Evolutionary conservation across 352 stramenopile species (phyloP).

Genomic region (Pythium inflatum): DNA sequence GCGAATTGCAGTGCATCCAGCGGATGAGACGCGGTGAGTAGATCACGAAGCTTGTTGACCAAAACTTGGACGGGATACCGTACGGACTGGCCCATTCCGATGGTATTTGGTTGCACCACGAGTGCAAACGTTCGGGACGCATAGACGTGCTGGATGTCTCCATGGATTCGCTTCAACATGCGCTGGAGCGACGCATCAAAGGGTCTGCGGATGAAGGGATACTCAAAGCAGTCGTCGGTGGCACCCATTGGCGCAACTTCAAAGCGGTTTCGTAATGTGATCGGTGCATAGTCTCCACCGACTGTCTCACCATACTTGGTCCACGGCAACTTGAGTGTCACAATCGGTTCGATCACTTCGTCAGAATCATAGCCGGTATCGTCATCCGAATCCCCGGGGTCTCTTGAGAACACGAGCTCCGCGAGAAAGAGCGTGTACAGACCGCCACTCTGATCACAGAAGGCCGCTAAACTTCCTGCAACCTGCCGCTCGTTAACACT

Average conservation of each 20-base stretch:
- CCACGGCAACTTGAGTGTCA: neutral
- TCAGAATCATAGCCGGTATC: neutral
- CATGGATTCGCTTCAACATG: too few relatives aligned
- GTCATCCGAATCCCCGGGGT: neutral
- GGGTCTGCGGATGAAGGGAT: neutral
- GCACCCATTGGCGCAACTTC: too few relatives aligned
- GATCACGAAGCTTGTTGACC: too few relatives aligned
- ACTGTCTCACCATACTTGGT: neutral
- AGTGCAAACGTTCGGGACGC: too few relatives aligned
- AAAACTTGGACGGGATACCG: too few relatives aligned
- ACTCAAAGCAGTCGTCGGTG: neutral
- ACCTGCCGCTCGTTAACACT: neutral
- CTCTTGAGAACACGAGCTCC: neutral
- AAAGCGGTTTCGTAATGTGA: neutral
- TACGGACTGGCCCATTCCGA: too few relatives aligned
- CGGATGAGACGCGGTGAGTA: too few relatives aligned
- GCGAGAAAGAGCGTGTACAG: neutral
- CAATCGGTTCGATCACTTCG: neutral
- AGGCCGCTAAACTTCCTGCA: neutral
- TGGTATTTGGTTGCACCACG: too few relatives aligned
- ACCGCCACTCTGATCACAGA: neutral
- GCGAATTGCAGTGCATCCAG: too few relatives aligned
- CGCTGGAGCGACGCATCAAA: too few relatives aligned
- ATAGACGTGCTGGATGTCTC: too few relatives aligned
- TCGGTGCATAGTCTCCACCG: neutral